A percentile compares a stretch with the other conserved stretches of the same genome.
These are phyloP conservation scores for Petunia hybrid DNA, from an alignment of 305 asterid genomes.

Conservation along the genomic window DNA sequence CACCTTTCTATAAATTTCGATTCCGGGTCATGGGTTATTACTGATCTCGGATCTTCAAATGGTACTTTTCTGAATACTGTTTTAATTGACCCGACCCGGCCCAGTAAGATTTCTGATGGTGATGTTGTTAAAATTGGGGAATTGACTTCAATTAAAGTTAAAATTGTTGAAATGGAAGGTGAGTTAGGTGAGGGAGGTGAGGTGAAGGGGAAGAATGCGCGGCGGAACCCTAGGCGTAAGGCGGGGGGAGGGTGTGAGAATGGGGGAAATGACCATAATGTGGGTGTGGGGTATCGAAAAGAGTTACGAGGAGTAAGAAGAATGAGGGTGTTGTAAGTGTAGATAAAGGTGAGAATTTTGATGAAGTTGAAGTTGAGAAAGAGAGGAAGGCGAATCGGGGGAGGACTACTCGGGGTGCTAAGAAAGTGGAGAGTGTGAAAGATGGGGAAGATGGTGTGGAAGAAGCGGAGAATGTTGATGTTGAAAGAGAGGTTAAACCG, in stretches of 20 bases:
- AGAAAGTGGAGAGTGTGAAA: not conserved
- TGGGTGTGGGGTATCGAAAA: no score
- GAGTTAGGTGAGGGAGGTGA: slow-evolving; percentile 32
- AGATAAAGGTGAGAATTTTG: no score
- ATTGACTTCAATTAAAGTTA: slow-evolving; percentile 59
- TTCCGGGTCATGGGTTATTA: slow-evolving; percentile 53
- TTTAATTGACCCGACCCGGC: slow-evolving; percentile 43
- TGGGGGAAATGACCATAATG: slow-evolving; percentile 1
- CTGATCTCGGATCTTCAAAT: slow-evolving; percentile 75
- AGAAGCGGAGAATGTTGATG: slow-evolving; percentile 29
- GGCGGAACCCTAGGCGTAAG: slow-evolving; percentile 52
- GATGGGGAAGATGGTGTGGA: not conserved
- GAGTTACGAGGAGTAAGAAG: no score
- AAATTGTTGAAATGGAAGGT: slow-evolving; percentile 38
- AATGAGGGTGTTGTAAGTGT: no score
- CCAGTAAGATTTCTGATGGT: slow-evolving; percentile 51
- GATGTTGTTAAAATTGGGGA: slow-evolving; percentile 73
- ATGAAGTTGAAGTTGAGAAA: slow-evolving; percentile 22
- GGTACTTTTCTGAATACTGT: slow-evolving; percentile 67
- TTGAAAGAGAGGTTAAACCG: not conserved
- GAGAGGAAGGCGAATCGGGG: slow-evolving; percentile 24
- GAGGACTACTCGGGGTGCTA: slow-evolving; percentile 26
- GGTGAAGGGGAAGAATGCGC: not conserved
- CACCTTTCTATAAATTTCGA: slow-evolving; percentile 57
- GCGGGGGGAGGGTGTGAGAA: not conserved